Conservation (phyloP, 148 eudicot species). For the Dianthus caryophyllus region DNA sequence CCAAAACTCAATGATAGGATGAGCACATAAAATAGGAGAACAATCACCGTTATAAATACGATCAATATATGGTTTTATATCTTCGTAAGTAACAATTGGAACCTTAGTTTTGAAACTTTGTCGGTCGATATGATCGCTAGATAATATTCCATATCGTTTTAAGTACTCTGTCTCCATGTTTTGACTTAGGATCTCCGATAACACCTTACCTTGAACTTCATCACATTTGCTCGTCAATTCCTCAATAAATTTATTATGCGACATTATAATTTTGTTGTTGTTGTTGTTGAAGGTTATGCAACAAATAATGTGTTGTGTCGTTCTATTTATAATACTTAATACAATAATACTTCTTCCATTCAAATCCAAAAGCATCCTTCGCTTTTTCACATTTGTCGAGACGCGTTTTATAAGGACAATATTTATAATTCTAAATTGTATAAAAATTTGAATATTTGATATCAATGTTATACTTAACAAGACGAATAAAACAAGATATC, state of each 20-base stretch:
- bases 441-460: too few relatives aligned
- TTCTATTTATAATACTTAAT: too few relatives aligned
- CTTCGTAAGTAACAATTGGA: conserved; percentile 47
- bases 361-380: too few relatives aligned
- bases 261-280: background rate
- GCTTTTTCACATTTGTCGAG: too few relatives aligned
- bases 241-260: conserved; percentile 42
- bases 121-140: conserved; percentile 26
- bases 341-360: too few relatives aligned
- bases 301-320: too few relatives aligned
- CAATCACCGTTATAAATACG: conserved; percentile 54
- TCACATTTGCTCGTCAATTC: conserved; percentile 43
- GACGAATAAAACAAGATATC: too few relatives aligned
- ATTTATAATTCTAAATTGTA: too few relatives aligned
- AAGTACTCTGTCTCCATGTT: conserved; percentile 52
- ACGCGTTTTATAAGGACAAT: too few relatives aligned
- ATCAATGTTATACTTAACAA: too few relatives aligned
- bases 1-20: conserved; percentile 51
- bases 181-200: conserved; percentile 43
- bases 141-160: conserved; percentile 25
- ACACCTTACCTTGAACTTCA: conserved; percentile 41
- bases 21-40: conserved; percentile 46
- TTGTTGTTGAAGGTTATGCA: too few relatives aligned
- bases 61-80: conserved; percentile 41
- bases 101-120: conserved; percentile 36